These are phyloP conservation scores for Cordyceps farinosa DNA, from an alignment of 2,329 filamentous ascomycete species.

Conservation along the genomic window DNA sequence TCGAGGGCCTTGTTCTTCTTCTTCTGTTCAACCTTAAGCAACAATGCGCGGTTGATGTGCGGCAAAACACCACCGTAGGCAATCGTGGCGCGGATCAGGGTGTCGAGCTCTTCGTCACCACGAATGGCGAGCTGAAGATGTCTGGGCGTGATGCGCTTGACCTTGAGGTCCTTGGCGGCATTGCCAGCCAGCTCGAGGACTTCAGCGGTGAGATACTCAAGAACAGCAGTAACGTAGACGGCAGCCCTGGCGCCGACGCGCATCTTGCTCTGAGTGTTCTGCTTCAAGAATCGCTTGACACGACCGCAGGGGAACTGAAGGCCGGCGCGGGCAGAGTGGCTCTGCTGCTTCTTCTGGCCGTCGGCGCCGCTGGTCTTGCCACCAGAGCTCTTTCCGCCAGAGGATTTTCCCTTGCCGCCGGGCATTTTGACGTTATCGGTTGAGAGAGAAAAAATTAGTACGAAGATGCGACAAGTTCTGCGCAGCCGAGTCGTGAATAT, in stretches of 20 bases:
- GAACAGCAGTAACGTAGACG: conserved; percentile 95
- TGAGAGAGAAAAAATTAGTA: conserved; percentile 11
- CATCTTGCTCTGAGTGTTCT: conserved; percentile 99
- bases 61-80: conserved; percentile 97
- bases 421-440: conserved; percentile 49
- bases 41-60: conserved; percentile 95
- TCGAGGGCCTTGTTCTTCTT: conserved; percentile 68
- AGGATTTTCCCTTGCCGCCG: conserved; percentile 91
- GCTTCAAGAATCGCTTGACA: conserved; percentile 99
- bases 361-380: conserved; percentile 64
- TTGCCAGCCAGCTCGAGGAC: conserved; percentile 97
- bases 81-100: conserved; percentile 94
- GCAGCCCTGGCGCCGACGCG: conserved; percentile 97
- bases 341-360: conserved; percentile 80
- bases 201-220: conserved; percentile 97
- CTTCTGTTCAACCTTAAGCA: conserved; percentile 96
- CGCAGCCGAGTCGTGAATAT: conserved; percentile 1
- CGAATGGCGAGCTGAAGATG: conserved; percentile 97
- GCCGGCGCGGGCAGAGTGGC: conserved; percentile 92
- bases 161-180: conserved; percentile 98
- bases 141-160: conserved; percentile 98
- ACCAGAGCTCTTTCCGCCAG: conserved; percentile 82
- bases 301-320: conserved; percentile 99
- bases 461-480: not conserved
- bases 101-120: conserved; percentile 97